Evolutionary conservation across 345 rosid species (phyloP).

Genomic region (Euphorbia lathyris): DNA sequence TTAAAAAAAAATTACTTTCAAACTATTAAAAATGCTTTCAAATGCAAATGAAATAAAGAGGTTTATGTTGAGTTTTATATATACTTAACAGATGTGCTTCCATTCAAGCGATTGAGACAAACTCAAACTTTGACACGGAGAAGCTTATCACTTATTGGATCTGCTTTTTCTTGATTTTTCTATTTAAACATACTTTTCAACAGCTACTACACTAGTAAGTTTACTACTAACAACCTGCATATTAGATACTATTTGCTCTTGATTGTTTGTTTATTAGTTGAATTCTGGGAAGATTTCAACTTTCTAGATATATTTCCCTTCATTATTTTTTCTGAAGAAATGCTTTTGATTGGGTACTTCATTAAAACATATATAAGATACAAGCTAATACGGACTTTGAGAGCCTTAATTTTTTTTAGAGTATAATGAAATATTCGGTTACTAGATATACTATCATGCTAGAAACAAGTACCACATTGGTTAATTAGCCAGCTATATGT

Average conservation of each 20-base stretch:
- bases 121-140: constrained; percentile 23
- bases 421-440: neutral
- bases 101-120: constrained; percentile 32
- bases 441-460: neutral
- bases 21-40: no score
- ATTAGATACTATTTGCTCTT: no score
- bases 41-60: no score
- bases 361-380: no score
- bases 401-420: neutral
- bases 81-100: constrained; percentile 29
- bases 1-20: no score
- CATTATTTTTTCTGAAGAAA: neutral
- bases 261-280: no score
- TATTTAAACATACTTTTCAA: constrained; percentile 28
- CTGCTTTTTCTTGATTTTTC: constrained; percentile 29
- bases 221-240: constrained; percentile 6
- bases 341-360: neutral
- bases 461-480: no score
- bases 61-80: no score
- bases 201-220: constrained; percentile 31
- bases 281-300: no score
- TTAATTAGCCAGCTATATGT: no score
- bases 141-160: constrained; percentile 39
- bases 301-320: no score
- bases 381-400: no score